These are phyloP conservation scores for Starmerella tilneyi DNA, from an alignment of 805 yeast genomes.

Conservation along the genomic window DNA sequence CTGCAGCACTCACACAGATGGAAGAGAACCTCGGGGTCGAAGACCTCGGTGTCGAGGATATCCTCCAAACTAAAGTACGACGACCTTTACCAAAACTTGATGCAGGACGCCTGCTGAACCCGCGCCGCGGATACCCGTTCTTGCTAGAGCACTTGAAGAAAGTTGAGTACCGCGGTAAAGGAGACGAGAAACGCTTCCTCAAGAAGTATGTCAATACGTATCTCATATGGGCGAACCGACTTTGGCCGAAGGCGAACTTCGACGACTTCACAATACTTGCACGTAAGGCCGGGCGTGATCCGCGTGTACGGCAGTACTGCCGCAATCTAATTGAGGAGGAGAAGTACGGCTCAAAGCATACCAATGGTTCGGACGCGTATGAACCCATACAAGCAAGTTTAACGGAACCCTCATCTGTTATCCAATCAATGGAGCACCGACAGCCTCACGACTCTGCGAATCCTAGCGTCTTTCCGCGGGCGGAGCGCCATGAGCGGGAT, in stretches of 20 bases:
- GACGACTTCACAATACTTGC: slow-evolving; percentile 50
- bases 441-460: too few species aligned
- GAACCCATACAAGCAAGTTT: background rate
- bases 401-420: background rate
- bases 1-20: slow-evolving; percentile 12
- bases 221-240: slow-evolving; percentile 64
- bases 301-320: slow-evolving; percentile 20
- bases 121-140: slow-evolving; percentile 45
- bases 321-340: slow-evolving; percentile 21
- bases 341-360: slow-evolving; percentile 15
- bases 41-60: slow-evolving; percentile 23
- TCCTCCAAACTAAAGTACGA: slow-evolving; percentile 9
- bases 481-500: background rate
- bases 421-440: background rate
- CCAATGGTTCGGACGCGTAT: too few species aligned
- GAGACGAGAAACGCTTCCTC: slow-evolving; percentile 43
- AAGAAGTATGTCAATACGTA: slow-evolving; percentile 44
- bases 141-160: slow-evolving; percentile 31
- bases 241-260: slow-evolving; percentile 73
- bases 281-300: slow-evolving; percentile 39
- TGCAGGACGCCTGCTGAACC: slow-evolving; percentile 41
- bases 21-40: slow-evolving; percentile 23
- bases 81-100: slow-evolving; percentile 33
- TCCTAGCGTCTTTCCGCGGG: background rate
- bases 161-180: slow-evolving; percentile 32